Evolutionary conservation across 225 moss, liverwort and hornwort species (phyloP), one percentile per base, ranked within the genome.

Genomic region (Climacium dendroides): DNA sequence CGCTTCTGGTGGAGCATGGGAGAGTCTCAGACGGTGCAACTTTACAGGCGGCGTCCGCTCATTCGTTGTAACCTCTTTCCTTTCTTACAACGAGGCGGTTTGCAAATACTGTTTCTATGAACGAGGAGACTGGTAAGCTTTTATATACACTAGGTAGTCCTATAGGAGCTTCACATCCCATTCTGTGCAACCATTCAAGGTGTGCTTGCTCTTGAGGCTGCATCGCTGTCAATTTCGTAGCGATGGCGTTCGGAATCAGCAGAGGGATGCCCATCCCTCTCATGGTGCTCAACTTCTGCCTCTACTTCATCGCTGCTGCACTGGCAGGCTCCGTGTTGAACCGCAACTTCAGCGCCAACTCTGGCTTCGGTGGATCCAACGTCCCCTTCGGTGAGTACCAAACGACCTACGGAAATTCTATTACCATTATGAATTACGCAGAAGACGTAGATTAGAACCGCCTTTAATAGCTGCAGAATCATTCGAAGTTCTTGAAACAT

Each of bases 201-300:
- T 64, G 52, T 74, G 61, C 70, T 61, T 54, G 53, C 45, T 79
- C 73, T 63, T 59, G 74, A 58, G 73, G 47, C 37, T 75, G 47
- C 50, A 28, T 63, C 32, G 30, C 66, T 74, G 32, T 63, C 53
- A 76, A 69, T 25, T 50, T 55, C 35, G 78, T 29, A 78, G 74
- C 65, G 57, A 94, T 94, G 91, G 91, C 76, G 60, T 88, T 94
- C 86, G 88, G 90, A 86, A 87, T 92, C 50, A 88, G 90, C 47
- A 88, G 89, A 78, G 90, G 63, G 78, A 81, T 91, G 87, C 32
- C 89, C 54, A 82, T 88, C 47, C 94, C 92, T 81, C 82, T 94
- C 35, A 78, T 91, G 87, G 62, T 91, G 29, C 52, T 94, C 76
- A 92, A 88, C 91, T 94, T 92, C 83, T 65, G 78, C 57, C 83